A percentile compares a stretch with the other conserved stretches of the same genome.
phyloP scores from a whole-genome alignment of 306 rosid species.

The Gynostemma pentaphyllum region DNA sequence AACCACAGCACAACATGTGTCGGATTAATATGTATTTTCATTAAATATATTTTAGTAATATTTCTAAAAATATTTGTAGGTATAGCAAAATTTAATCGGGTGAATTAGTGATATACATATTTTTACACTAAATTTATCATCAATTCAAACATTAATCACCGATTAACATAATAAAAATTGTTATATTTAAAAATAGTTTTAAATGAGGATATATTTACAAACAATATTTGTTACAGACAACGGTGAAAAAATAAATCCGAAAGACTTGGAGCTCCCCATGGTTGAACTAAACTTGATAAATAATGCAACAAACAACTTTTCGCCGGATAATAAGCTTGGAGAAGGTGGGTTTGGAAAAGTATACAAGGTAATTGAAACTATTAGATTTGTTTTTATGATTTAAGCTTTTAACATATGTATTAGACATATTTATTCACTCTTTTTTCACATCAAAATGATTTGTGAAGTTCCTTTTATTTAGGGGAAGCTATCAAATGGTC shows the following conservation, averaged over 20 bases:
- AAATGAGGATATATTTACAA: not conserved
- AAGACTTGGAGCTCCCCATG: conserved; percentile 34
- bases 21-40: not conserved
- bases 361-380: conserved; percentile 21
- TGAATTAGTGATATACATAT: too few species aligned
- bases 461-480: not conserved
- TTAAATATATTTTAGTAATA: too few species aligned
- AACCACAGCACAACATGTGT: not conserved
- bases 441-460: not conserved
- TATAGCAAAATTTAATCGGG: too few species aligned
- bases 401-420: fast-evolving
- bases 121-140: too few species aligned
- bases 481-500: conserved; percentile 41
- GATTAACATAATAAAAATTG: not conserved
- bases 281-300: conserved; percentile 26
- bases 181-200: not conserved
- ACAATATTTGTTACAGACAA: not conserved
- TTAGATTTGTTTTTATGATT: too few species aligned
- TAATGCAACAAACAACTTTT: conserved; percentile 35
- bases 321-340: conserved; percentile 19
- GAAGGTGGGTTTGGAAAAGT: conserved; percentile 42
- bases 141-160: too few species aligned
- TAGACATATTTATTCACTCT: not conserved
- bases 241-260: not conserved
- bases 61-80: too few species aligned